Base-by-base conservation (phyloP, 371 early-diverging fungal species). In the Mortierella sp. region DNA sequence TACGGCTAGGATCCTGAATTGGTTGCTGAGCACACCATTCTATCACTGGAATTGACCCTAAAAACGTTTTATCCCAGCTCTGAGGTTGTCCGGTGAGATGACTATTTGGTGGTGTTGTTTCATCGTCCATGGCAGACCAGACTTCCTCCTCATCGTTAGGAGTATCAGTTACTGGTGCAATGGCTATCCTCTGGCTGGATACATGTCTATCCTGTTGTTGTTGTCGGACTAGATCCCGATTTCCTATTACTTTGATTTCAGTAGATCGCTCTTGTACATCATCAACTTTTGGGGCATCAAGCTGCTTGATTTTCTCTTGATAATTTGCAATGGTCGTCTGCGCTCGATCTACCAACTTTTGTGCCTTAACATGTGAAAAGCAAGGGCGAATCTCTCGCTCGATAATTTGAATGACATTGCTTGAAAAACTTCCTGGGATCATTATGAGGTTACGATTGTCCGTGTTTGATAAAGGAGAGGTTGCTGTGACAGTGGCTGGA, bases 21-120 rank as follows among this genome's bases (percentile, higher is more conserved):
- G 65, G 59, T 13, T 80, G 81, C 40, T 53, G 70, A 26, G 75
- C 71, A 29, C 81, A 80, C 81, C 81, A 80, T 47, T 80, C 81
- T 3, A 60, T 61, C 1, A 75, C 65, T 6, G 81, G 60, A 7
- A 80, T 56, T 2, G 75, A 45, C 22, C 75, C 81, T 10, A 75
- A 40, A 23, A 70, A 75, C 5, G 75, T 57, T 17, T 29, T 56
- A 28, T 80, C 53, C 79, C 79, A 79, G 32, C 60, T 58, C 40
- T 26, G 61, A 19, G 65, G 61, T 34, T 43, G 55, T 45, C 35
- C 13, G n/a, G 35, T 28, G 53, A 53, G 0, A 13, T 53, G 8
- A 26, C 19, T 31, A 35, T 13, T 32, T 15, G 35, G 23, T 35
- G 28, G 15, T 15, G 35, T 40, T 9, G 53, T 43, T n/a, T 37